Percentiles rank a stretch among this genome's conserved stretches.
Conservation (phyloP, 495 filamentous ascomycete genomes). For the Cercophora scortea region DNA sequence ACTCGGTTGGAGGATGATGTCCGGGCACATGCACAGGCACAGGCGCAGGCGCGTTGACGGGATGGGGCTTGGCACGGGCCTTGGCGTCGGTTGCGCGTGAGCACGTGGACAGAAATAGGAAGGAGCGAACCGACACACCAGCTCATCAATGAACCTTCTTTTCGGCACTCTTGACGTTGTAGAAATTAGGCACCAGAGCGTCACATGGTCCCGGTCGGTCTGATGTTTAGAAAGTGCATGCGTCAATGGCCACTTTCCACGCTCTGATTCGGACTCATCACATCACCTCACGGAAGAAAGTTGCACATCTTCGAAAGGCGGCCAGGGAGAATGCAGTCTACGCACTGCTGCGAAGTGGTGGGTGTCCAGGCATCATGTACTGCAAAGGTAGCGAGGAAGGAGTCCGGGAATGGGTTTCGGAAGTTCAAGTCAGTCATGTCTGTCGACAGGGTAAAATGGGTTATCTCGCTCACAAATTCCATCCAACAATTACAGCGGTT, state of each 20-base stretch:
- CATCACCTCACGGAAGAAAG: slow-evolving; percentile 75
- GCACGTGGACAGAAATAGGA: too few relatives aligned
- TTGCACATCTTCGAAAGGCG: slow-evolving; percentile 55
- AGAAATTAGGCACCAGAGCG: too few relatives aligned
- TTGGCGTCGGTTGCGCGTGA: too few relatives aligned
- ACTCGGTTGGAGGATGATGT: too few relatives aligned
- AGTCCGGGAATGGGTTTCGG: slow-evolving; percentile 22
- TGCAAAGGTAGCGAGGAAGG: slow-evolving; percentile 51
- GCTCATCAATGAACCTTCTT: too few relatives aligned
- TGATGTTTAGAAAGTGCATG: too few relatives aligned
- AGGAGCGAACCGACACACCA: too few relatives aligned
- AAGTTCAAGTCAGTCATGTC: slow-evolving; percentile 19
- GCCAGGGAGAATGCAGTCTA: slow-evolving; percentile 48
- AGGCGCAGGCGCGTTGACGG: too few relatives aligned
- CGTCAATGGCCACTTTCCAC: slow-evolving; percentile 25
- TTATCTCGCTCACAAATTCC: not conserved
- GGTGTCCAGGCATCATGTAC: slow-evolving; percentile 71
- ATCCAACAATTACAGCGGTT: slow-evolving; percentile 11
- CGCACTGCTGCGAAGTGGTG: slow-evolving; percentile 58
- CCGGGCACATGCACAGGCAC: too few relatives aligned
- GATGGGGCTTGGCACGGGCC: too few relatives aligned
- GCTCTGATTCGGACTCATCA: slow-evolving; percentile 72
- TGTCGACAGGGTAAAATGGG: not conserved
- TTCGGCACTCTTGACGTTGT: too few relatives aligned
- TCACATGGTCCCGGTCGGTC: too few relatives aligned